phyloP scores from a whole-genome alignment of 2,329 filamentous ascomycete genomes.

The Venturiaceae sp. region DNA sequence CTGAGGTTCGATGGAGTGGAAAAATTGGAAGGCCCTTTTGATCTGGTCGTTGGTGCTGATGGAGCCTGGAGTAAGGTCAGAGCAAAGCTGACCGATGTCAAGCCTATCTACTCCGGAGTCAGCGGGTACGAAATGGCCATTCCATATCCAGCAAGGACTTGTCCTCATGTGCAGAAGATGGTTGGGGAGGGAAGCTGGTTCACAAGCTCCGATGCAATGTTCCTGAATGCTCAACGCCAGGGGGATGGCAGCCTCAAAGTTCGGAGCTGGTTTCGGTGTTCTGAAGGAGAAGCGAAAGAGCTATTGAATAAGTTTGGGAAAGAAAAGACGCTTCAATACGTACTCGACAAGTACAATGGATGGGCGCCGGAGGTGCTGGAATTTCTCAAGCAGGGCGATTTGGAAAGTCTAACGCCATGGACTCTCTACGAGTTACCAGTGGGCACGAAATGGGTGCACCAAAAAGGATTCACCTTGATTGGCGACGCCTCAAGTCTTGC shows the following conservation, averaged over 20 bases:
- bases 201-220: conserved; percentile 27
- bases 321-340: conserved; percentile 22
- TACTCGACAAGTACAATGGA: conserved; percentile 27
- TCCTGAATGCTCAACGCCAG: conserved; percentile 33
- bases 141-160: conserved; percentile 27
- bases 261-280: conserved; percentile 25
- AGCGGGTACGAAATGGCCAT: conserved; percentile 29
- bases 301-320: conserved; percentile 36
- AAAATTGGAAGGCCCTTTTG: conserved; percentile 20
- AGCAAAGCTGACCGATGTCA: conserved; percentile 18
- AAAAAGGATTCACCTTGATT: conserved; percentile 43
- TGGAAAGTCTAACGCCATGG: conserved; percentile 26
- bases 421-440: conserved; percentile 45
- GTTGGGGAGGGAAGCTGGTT: conserved; percentile 41
- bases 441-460: conserved; percentile 37
- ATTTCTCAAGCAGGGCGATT: conserved; percentile 19
- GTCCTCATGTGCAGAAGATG: conserved; percentile 32
- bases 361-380: conserved; percentile 33
- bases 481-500: conserved; percentile 53
- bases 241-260: conserved; percentile 40
- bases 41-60: conserved; percentile 40
- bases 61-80: conserved; percentile 35
- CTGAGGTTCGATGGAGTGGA: not conserved
- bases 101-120: conserved; percentile 38
- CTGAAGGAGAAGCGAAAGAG: conserved; percentile 27